Conservation (phyloP, 441 rosid genomes). For the Adansonia gregorii region DNA sequence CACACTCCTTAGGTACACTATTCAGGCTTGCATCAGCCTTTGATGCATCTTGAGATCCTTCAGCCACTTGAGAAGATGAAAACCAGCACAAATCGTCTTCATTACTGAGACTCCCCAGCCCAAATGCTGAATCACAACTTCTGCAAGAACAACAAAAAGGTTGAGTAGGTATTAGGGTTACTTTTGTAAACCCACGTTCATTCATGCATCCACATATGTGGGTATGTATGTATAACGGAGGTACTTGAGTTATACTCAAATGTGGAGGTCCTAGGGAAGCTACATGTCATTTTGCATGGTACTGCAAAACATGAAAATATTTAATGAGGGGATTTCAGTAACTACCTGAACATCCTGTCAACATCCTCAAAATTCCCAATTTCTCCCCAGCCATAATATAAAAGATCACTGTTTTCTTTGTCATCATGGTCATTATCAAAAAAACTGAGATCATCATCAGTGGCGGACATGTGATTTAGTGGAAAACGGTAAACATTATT, state of each 20-base stretch:
- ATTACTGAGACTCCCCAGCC: slow-evolving; percentile 63
- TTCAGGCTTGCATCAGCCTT: slow-evolving; percentile 50
- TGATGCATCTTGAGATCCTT: slow-evolving; percentile 53
- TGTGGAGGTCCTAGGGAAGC: not conserved
- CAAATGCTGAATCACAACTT: slow-evolving; percentile 76
- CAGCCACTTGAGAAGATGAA: slow-evolving; percentile 54
- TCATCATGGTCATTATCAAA: slow-evolving; percentile 54
- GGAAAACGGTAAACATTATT: slow-evolving; percentile 50
- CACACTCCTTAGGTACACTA: slow-evolving; percentile 41
- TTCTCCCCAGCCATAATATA: slow-evolving; percentile 79
- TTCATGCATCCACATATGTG: not conserved
- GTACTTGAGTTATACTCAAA: slow-evolving; percentile 2
- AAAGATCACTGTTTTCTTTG: slow-evolving; percentile 63
- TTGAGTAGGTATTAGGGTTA: not conserved
- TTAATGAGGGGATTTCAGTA: not conserved
- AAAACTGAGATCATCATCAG: slow-evolving; percentile 60
- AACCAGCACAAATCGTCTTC: slow-evolving; percentile 80
- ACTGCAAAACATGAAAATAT: not conserved
- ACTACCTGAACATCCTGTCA: slow-evolving; percentile 87
- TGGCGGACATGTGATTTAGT: slow-evolving; percentile 50
- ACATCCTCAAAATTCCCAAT: slow-evolving; percentile 90
- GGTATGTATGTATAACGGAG: not conserved
- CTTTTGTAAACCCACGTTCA: slow-evolving; percentile 14
- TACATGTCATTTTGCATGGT: not conserved
- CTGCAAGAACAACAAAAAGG: slow-evolving; percentile 1